Evolutionary conservation across 148 eudicot genomes (phyloP).

Genomic region (Rhododendron simsii): DNA sequence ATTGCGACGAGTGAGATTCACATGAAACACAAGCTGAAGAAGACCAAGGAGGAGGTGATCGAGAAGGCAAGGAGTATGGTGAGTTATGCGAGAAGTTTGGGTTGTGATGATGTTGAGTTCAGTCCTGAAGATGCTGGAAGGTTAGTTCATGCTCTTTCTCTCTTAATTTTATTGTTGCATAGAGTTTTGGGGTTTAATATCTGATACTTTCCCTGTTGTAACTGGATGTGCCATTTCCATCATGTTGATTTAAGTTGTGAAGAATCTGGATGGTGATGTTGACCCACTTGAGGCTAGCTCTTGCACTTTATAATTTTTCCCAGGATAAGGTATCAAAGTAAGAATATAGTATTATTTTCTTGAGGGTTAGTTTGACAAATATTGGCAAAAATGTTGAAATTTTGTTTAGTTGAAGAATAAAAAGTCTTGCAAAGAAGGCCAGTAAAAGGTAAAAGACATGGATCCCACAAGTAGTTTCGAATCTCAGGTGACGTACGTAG

Average conservation of each 20-base stretch:
- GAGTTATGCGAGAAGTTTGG: constrained; percentile 79
- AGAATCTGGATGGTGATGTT: background rate
- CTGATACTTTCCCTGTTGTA: too few relatives aligned
- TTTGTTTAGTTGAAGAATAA: too few relatives aligned
- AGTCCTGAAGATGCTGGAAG: constrained; percentile 99
- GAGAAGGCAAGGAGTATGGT: constrained; percentile 85
- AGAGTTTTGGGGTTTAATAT: background rate
- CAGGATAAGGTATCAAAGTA: too few relatives aligned
- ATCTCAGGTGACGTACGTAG: too few relatives aligned
- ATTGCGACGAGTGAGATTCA: constrained; percentile 95
- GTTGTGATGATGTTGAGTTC: constrained; percentile 86
- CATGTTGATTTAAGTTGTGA: background rate
- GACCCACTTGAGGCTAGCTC: background rate
- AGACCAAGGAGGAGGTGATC: constrained; percentile 70
- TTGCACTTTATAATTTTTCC: background rate
- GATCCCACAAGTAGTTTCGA: too few relatives aligned
- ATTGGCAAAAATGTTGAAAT: too few relatives aligned
- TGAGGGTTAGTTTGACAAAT: too few relatives aligned
- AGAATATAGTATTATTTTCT: too few relatives aligned
- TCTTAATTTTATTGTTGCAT: background rate
- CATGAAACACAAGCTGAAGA: constrained; percentile 82
- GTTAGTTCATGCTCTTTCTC: constrained; percentile 19
- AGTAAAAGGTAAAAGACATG: too few relatives aligned
- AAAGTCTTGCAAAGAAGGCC: too few relatives aligned
- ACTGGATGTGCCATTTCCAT: too few relatives aligned